Evolutionary conservation across 352 stramenopile species (phyloP).

Genomic region (Pythium oligandrum): DNA sequence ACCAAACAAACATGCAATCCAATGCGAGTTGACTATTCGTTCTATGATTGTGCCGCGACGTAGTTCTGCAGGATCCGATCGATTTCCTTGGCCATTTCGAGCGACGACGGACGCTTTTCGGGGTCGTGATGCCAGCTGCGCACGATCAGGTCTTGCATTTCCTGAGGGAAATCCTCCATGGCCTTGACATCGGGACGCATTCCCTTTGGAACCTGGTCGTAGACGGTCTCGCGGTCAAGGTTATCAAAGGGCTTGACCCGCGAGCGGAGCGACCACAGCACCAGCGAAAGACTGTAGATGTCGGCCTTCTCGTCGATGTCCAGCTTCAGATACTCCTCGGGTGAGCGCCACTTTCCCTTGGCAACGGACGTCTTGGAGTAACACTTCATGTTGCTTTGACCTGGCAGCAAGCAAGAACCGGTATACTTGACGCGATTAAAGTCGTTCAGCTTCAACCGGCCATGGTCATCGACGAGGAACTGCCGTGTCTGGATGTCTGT

Average conservation of each 20-base stretch:
- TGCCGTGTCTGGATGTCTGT: conserved; percentile 77
- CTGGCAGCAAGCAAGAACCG: conserved; percentile 31
- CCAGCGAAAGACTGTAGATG: conserved; percentile 65
- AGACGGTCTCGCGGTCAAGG: conserved; percentile 45
- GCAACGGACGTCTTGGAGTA: conserved; percentile 53
- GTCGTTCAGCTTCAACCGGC: conserved; percentile 66
- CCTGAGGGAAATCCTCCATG: conserved; percentile 54
- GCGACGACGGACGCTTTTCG: conserved; percentile 37
- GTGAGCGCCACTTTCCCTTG: conserved; percentile 78
- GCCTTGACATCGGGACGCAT: conserved; percentile 32
- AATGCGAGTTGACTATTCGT: too few relatives aligned
- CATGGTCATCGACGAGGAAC: conserved; percentile 62
- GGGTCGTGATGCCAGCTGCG: conserved; percentile 48
- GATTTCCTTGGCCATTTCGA: conserved; percentile 45
- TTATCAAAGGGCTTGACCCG: conserved; percentile 42
- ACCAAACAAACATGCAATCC: too few relatives aligned
- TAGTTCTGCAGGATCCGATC: conserved; percentile 42
- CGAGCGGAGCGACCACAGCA: conserved; percentile 56
- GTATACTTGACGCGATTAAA: conserved; percentile 81
- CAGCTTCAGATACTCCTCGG: conserved; percentile 55
- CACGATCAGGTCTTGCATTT: conserved; percentile 64
- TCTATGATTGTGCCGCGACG: background rate
- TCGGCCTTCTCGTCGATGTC: conserved; percentile 57
- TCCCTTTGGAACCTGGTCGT: conserved; percentile 42
- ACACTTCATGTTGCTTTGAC: conserved; percentile 42